A percentile compares a stretch with the other conserved stretches of the same genome.
These are phyloP conservation scores for Hygrophila difformis DNA, from an alignment of 257 asterid genomes.

Conservation along the genomic window DNA sequence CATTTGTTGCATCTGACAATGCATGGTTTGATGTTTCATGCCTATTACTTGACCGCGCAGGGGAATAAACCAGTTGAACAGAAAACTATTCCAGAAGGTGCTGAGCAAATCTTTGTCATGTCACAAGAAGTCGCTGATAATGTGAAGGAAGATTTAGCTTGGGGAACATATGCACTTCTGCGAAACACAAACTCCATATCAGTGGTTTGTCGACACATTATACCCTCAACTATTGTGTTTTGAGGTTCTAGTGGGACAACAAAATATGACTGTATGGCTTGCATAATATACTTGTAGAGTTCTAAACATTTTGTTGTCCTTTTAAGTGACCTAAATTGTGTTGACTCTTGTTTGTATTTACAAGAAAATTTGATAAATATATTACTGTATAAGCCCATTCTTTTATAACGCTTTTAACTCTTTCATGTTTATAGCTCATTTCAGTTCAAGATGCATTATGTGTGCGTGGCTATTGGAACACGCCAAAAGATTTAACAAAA, in stretches of 20 bases:
- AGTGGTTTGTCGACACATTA: slow-evolving; percentile 48
- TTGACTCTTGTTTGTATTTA: too few species aligned
- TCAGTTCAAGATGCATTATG: slow-evolving; percentile 54
- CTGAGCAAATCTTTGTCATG: slow-evolving; percentile 67
- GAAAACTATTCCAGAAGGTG: slow-evolving; percentile 55
- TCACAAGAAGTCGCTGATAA: slow-evolving; percentile 39
- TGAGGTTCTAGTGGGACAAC: neutral
- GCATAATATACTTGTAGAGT: too few species aligned
- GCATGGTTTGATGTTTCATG: neutral
- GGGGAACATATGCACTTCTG: slow-evolving; percentile 77
- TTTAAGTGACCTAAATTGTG: too few species aligned
- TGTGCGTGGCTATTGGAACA: slow-evolving; percentile 88
- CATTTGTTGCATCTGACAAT: neutral
- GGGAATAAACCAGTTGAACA: slow-evolving; percentile 52
- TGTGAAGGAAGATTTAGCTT: slow-evolving; percentile 82
- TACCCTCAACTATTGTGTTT: slow-evolving; percentile 9
- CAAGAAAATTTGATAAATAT: too few species aligned
- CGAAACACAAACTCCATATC: slow-evolving; percentile 87
- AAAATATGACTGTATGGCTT: neutral
- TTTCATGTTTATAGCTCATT: slow-evolving; percentile 48
- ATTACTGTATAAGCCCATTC: neutral
- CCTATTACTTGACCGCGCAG: slow-evolving; percentile 28
- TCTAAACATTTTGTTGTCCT: too few species aligned
- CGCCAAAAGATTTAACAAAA: slow-evolving; percentile 45
- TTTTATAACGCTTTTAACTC: slow-evolving; percentile 13